phyloP scores from a whole-genome alignment of 345 rosid species.

The Trapa incisa region DNA sequence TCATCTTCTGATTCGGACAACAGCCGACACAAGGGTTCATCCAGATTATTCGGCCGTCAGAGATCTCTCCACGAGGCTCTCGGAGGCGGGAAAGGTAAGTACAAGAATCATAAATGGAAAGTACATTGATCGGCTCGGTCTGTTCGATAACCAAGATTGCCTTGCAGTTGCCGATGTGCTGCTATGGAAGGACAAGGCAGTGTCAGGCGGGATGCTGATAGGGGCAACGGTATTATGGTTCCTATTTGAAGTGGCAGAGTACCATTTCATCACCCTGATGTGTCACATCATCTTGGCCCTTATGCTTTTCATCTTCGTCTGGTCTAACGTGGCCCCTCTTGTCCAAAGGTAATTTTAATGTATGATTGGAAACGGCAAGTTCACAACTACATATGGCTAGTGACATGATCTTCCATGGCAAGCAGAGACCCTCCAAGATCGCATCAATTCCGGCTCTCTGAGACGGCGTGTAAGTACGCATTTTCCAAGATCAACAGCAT shows the following conservation, averaged over 20 bases:
- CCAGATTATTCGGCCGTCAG: neutral
- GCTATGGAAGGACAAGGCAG: constrained; percentile 50
- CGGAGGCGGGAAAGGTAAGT: constrained; percentile 25
- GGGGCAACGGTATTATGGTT: constrained; percentile 47
- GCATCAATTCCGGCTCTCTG: constrained; percentile 22
- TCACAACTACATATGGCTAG: neutral
- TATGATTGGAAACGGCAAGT: neutral
- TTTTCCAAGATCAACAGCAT: constrained; percentile 18
- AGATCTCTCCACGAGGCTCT: constrained; percentile 19
- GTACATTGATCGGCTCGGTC: neutral
- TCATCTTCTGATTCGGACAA: constrained; percentile 9
- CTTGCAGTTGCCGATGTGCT: constrained; percentile 51
- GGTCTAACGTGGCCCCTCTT: constrained; percentile 42
- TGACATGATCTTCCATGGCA: neutral
- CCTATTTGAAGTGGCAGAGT: constrained; percentile 53
- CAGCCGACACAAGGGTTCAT: neutral
- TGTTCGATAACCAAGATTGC: too few relatives aligned
- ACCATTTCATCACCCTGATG: constrained; percentile 42
- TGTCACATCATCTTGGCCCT: constrained; percentile 34
- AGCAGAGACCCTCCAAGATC: constrained; percentile 33
- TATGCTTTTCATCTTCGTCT: constrained; percentile 37
- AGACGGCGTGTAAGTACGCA: constrained; percentile 22
- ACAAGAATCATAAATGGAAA: neutral
- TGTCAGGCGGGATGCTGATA: constrained; percentile 42
- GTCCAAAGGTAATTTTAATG: constrained; percentile 27